A percentile compares a stretch with the other conserved stretches of the same genome.
Evolutionary conservation across 352 stramenopile species (phyloP).

Genomic region (Pythium periplocum): DNA sequence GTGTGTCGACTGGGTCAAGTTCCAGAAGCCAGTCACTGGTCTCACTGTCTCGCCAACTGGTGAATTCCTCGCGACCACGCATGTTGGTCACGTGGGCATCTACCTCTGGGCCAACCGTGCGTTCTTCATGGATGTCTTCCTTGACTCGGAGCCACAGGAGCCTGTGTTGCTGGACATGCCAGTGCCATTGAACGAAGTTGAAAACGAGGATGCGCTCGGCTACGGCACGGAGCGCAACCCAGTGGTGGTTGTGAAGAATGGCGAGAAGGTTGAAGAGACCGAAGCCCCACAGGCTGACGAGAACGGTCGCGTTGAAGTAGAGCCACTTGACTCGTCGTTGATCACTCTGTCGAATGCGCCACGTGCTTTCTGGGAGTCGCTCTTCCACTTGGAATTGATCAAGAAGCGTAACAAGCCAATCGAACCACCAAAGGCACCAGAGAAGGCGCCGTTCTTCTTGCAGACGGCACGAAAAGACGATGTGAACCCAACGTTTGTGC

Average conservation of each 20-base stretch:
- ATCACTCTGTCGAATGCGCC: constrained; percentile 78
- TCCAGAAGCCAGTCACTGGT: constrained; percentile 88
- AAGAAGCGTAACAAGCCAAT: constrained; percentile 96
- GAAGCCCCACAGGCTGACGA: constrained; percentile 24
- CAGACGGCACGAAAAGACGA: constrained; percentile 85
- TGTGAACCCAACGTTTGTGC: constrained; percentile 72
- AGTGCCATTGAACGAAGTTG: constrained; percentile 79
- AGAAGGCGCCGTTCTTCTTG: constrained; percentile 94
- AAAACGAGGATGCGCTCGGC: constrained; percentile 57
- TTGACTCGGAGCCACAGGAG: constrained; percentile 62
- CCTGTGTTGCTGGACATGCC: constrained; percentile 91
- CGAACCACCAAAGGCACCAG: constrained; percentile 91
- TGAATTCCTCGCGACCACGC: constrained; percentile 95
- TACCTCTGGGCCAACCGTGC: constrained; percentile 94
- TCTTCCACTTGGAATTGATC: constrained; percentile 93
- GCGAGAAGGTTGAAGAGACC: neutral
- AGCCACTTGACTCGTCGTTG: constrained; percentile 51
- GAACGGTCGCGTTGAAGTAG: constrained; percentile 30
- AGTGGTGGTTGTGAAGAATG: constrained; percentile 11
- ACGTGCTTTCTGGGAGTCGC: constrained; percentile 84
- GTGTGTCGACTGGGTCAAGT: constrained; percentile 94
- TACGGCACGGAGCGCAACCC: constrained; percentile 53
- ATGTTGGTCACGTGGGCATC: constrained; percentile 89
- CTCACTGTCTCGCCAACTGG: constrained; percentile 92
- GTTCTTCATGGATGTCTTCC: constrained; percentile 90